A percentile compares a stretch with the other conserved stretches of the same genome.
These are phyloP conservation scores for Lepidopterella palustris DNA, from an alignment of 495 filamentous ascomycete genomes.

Conservation along the genomic window DNA sequence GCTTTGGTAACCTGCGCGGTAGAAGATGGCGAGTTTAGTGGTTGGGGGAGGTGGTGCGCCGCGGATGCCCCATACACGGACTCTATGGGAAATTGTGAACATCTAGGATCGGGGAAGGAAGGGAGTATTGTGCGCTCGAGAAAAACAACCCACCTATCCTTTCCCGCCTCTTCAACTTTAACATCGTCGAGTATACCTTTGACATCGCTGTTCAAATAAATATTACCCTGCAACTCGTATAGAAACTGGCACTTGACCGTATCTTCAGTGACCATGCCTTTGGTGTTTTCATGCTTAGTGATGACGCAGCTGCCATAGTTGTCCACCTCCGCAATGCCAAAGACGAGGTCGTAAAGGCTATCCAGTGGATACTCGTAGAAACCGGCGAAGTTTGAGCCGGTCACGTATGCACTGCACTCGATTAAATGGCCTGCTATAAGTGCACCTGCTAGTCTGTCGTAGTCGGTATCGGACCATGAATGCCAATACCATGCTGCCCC, in stretches of 20 bases:
- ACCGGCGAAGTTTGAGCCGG: conserved; percentile 53
- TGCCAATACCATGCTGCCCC: conserved; percentile 25
- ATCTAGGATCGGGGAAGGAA: background rate
- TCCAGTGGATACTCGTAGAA: conserved; percentile 40
- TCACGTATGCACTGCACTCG: conserved; percentile 49
- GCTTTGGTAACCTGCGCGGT: conserved; percentile 44
- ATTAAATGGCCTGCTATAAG: conserved; percentile 54
- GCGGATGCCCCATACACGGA: conserved; percentile 42
- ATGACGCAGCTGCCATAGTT: conserved; percentile 43
- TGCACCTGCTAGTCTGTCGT: conserved; percentile 47
- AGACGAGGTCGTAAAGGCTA: conserved; percentile 42
- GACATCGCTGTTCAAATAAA: conserved; percentile 54
- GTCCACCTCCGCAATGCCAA: conserved; percentile 53
- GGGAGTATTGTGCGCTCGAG: too few relatives aligned
- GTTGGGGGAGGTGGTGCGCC: conserved; percentile 48
- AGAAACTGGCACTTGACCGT: conserved; percentile 52
- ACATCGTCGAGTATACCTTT: conserved; percentile 47
- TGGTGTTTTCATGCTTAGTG: conserved; percentile 34
- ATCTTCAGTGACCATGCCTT: conserved; percentile 40
- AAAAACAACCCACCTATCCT: conserved; percentile 9
- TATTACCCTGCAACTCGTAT: conserved; percentile 56
- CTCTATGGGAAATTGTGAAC: conserved; percentile 27
- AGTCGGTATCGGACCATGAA: conserved; percentile 22
- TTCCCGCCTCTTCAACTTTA: conserved; percentile 34
- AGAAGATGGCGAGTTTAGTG: conserved; percentile 50